Percentiles rank a stretch among this genome's conserved stretches.
These are phyloP conservation scores for Brassica hybrid DNA, from an alignment of 441 rosid species.

Conservation along the genomic window DNA sequence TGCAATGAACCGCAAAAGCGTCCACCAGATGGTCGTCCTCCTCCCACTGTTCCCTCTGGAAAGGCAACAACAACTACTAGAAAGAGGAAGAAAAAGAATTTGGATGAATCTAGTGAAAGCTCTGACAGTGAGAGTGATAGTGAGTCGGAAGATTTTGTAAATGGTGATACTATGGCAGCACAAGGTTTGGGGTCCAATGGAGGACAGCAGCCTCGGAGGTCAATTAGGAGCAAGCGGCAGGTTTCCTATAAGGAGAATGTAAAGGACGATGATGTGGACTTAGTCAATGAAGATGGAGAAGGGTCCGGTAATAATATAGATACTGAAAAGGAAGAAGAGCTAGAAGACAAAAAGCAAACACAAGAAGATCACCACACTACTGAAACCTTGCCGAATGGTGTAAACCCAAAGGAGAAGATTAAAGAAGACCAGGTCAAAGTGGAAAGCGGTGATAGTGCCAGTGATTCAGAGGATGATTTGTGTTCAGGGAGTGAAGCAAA, in stretches of 20 bases:
- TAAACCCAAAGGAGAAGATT: conserved; percentile 40
- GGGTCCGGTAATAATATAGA: conserved; percentile 43
- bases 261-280: conserved; percentile 70
- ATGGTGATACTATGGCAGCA: conserved; percentile 46
- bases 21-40: conserved; percentile 46
- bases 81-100: conserved; percentile 52
- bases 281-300: conserved; percentile 39
- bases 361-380: no score
- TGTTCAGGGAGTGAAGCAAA: conserved; percentile 34
- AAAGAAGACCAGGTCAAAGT: conserved; percentile 32
- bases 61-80: conserved; percentile 38
- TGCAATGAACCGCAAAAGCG: conserved; percentile 48
- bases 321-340: conserved; percentile 40
- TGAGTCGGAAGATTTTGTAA: conserved; percentile 53
- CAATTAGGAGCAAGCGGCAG: conserved; percentile 69
- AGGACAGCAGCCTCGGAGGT: conserved; percentile 65
- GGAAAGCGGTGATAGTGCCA: conserved; percentile 36
- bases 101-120: conserved; percentile 69
- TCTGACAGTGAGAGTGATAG: conserved; percentile 54
- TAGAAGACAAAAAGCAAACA: conserved; percentile 43
- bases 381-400: conserved; percentile 41
- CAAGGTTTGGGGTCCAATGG: conserved; percentile 39
- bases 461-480: conserved; percentile 44
- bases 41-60: conserved; percentile 42
- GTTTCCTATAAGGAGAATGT: conserved; percentile 77